Evolutionary conservation across 169 alveolate species (phyloP).

Genomic region (Cardiosporidium cionae): DNA sequence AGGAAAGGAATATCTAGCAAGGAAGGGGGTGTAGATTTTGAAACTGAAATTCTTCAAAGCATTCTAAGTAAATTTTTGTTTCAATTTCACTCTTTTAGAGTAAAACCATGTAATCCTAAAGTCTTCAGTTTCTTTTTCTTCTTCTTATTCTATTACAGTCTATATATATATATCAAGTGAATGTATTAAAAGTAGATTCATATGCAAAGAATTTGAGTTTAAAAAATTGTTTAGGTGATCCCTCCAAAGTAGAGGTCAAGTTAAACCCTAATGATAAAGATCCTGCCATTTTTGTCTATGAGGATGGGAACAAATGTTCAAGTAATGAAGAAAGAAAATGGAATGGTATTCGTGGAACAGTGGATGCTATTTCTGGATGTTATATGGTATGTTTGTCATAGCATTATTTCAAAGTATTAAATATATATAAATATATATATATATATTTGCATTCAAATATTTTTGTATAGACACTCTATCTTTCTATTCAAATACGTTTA

Average conservation of each 20-base stretch:
- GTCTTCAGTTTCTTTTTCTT: no score
- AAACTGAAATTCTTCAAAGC: no score
- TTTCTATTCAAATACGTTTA: neutral
- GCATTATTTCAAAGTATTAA: neutral
- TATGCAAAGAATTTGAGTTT: neutral
- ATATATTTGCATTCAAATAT: neutral
- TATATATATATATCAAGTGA: neutral
- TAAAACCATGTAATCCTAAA: no score
- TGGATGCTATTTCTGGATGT: neutral
- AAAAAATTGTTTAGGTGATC: neutral
- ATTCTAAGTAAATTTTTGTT: no score
- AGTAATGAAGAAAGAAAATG: neutral
- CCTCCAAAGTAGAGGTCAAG: neutral
- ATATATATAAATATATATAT: neutral
- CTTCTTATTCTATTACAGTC: no score
- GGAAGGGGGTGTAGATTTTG: no score
- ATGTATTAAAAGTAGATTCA: neutral
- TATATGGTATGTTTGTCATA: neutral
- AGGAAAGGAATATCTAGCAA: no score
- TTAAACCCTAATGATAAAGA: neutral
- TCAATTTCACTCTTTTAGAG: no score
- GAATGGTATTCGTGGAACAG: constrained; percentile 4
- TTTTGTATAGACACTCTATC: neutral
- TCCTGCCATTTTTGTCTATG: neutral
- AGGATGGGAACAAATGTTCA: neutral